Conservation (phyloP, 176 grass and related monocot genomes). For the Urochloa ruziziensis region DNA sequence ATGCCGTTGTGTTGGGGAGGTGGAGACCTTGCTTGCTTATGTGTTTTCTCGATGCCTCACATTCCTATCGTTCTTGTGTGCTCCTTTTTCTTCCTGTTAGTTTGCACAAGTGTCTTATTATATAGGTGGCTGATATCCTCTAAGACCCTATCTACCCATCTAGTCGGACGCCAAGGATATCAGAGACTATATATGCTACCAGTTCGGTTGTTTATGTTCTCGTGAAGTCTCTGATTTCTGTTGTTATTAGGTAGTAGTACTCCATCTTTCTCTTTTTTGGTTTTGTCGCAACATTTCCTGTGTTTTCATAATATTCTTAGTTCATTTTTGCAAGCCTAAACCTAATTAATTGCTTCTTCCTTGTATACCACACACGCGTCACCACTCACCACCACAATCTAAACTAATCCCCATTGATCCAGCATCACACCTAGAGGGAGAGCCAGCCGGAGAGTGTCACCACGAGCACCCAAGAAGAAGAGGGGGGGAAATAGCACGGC, state of each 20-base stretch:
- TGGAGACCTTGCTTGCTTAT: neutral
- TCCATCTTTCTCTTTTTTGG: no score
- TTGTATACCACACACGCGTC: neutral
- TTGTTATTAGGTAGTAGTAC: no score
- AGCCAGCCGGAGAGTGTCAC: no score
- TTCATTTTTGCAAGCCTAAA: neutral
- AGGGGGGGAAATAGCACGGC: neutral
- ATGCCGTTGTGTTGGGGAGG: neutral
- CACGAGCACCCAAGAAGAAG: neutral
- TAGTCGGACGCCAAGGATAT: no score
- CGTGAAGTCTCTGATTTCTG: no score
- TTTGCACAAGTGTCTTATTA: no score
- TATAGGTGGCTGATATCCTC: no score
- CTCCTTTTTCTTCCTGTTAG: neutral
- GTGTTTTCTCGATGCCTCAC: conserved; percentile 4
- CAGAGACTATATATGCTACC: no score
- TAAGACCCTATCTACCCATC: no score
- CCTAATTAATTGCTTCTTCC: neutral
- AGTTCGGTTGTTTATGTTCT: no score
- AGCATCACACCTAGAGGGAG: neutral
- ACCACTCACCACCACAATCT: neutral
- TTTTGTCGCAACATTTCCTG: no score
- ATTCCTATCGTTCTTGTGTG: neutral
- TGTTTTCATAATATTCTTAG: neutral
- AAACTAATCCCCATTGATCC: neutral